These are phyloP conservation scores for Ceratocystis cacaofunesta DNA, from an alignment of 2,329 filamentous ascomycete genomes.

Conservation along the genomic window DNA sequence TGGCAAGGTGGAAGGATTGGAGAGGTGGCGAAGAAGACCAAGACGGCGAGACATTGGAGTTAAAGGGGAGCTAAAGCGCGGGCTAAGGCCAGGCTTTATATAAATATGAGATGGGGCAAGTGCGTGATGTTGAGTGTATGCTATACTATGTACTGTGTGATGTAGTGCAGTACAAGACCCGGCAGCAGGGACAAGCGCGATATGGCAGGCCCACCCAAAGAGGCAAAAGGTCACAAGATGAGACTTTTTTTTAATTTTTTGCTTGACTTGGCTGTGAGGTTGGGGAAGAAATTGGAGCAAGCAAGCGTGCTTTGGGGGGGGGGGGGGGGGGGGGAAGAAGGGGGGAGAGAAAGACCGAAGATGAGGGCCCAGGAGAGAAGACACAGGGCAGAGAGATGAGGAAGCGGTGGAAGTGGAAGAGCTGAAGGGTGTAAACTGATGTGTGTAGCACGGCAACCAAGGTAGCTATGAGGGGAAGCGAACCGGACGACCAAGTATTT, in stretches of 20 bases:
- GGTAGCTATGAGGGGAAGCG: neutral
- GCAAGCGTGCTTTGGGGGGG: neutral
- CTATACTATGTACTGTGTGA: neutral
- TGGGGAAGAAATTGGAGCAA: neutral
- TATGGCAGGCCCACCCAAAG: neutral
- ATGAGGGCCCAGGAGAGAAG: neutral
- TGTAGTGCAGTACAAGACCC: neutral
- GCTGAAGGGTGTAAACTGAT: neutral
- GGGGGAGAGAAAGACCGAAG: neutral
- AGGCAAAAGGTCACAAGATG: conserved; percentile 1
- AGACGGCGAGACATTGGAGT: conserved; percentile 14
- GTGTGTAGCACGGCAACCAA: neutral
- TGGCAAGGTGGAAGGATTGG: neutral
- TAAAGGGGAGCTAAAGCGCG: neutral
- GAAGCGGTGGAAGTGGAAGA: neutral
- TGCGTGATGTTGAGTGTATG: neutral
- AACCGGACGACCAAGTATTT: conserved; percentile 3
- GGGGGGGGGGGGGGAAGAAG: neutral
- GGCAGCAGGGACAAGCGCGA: neutral
- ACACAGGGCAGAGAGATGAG: neutral
- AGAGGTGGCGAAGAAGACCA: conserved; percentile 10
- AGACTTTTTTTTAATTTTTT: neutral
- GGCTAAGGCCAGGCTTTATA: conserved; percentile 14
- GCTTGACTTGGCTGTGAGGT: conserved; percentile 1
- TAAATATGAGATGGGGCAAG: neutral